These are phyloP conservation scores for Arthrobotrys sphaeroides DNA, from an alignment of 2,329 filamentous ascomycete species.

Conservation along the genomic window DNA sequence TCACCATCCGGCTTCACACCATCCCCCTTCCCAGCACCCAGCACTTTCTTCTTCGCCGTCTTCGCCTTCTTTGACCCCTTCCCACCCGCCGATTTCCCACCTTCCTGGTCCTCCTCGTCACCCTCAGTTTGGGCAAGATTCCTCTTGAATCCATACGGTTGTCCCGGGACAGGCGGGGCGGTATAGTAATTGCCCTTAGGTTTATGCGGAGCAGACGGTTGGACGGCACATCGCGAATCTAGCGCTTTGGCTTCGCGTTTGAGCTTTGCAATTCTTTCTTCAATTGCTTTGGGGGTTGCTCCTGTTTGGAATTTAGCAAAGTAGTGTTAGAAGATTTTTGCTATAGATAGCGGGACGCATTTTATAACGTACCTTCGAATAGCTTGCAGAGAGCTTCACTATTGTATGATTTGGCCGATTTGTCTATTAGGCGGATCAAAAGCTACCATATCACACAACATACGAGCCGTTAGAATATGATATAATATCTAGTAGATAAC, in stretches of 20 bases:
- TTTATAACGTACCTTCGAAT: constrained; percentile 57
- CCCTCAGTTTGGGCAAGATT: constrained; percentile 15
- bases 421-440: constrained; percentile 58
- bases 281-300: constrained; percentile 58
- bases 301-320: constrained; percentile 48
- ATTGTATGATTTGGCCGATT: constrained; percentile 58
- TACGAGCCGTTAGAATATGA: too few relatives aligned
- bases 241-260: constrained; percentile 58
- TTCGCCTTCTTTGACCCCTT: constrained; percentile 20
- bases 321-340: background rate
- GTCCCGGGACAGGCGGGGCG: constrained; percentile 32
- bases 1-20: constrained; percentile 8
- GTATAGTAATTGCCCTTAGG: constrained; percentile 50
- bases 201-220: constrained; percentile 39
- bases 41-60: constrained; percentile 1
- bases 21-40: background rate
- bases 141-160: constrained; percentile 31
- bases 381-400: constrained; percentile 57
- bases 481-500: background rate
- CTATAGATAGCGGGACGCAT: too few relatives aligned
- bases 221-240: constrained; percentile 49
- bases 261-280: constrained; percentile 58
- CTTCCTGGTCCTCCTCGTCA: constrained; percentile 20
- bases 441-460: too few relatives aligned
- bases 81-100: background rate